Evolutionary conservation across 495 filamentous ascomycete genomes (phyloP).

Genomic region (Terfezia claveryi): DNA sequence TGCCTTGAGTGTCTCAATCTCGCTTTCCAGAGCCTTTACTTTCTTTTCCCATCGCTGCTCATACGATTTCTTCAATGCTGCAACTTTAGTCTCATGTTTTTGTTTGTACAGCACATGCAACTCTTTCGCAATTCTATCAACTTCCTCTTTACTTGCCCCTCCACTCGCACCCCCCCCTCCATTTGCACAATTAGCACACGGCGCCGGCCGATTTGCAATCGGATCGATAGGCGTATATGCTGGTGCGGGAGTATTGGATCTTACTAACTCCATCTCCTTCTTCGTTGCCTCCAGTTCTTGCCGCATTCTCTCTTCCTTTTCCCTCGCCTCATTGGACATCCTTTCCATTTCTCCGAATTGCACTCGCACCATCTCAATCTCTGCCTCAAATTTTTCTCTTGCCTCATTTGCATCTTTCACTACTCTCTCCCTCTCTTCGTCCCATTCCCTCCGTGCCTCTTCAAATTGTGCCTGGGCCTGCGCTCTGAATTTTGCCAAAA

Average conservation of each 20-base stretch:
- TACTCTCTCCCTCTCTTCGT: neutral
- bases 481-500: slow-evolving; percentile 56
- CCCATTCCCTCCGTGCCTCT: neutral
- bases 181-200: neutral
- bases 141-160: slow-evolving; percentile 47
- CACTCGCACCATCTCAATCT: neutral
- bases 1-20: slow-evolving; percentile 39
- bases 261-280: slow-evolving; percentile 65
- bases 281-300: slow-evolving; percentile 63
- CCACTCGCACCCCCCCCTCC: neutral
- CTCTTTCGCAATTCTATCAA: slow-evolving; percentile 76
- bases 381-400: neutral
- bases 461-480: slow-evolving; percentile 24
- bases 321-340: slow-evolving; percentile 28
- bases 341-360: slow-evolving; percentile 10
- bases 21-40: slow-evolving; percentile 46
- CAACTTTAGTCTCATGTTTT: slow-evolving; percentile 90
- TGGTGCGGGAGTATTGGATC: slow-evolving; percentile 1
- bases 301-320: slow-evolving; percentile 52
- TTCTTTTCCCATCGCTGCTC: slow-evolving; percentile 76
- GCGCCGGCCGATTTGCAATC: neutral
- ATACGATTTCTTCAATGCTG: slow-evolving; percentile 85
- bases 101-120: slow-evolving; percentile 83
- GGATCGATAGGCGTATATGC: slow-evolving; percentile 1
- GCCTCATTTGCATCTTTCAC: neutral